These are phyloP conservation scores for Neofusicoccum parvum DNA, from an alignment of 2,329 filamentous ascomycete genomes.

Conservation along the genomic window DNA sequence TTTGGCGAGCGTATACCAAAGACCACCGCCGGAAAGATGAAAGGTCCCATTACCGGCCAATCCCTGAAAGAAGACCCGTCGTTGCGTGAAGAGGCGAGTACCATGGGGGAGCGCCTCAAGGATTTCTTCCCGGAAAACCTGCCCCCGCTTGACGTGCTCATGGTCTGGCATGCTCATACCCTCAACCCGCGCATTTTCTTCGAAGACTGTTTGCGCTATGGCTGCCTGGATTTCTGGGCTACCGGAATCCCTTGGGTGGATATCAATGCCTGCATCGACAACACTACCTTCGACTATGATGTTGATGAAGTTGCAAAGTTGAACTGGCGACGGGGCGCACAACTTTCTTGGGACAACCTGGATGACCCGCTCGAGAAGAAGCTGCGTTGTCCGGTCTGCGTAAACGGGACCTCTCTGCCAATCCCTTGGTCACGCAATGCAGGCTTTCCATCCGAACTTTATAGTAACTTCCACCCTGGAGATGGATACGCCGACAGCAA, in stretches of 20 bases:
- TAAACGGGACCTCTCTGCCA: constrained; percentile 29
- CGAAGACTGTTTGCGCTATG: constrained; percentile 69
- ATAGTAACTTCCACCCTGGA: constrained; percentile 38
- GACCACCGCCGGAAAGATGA: not conserved
- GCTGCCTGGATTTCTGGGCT: constrained; percentile 60
- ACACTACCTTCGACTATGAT: constrained; percentile 59
- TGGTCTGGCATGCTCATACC: constrained; percentile 81
- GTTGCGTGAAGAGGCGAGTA: not conserved
- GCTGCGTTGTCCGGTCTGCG: constrained; percentile 61
- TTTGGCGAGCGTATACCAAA: constrained; percentile 45
- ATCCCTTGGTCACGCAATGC: constrained; percentile 55
- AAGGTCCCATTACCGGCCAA: not conserved
- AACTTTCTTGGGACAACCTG: constrained; percentile 61
- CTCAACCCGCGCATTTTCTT: constrained; percentile 75
- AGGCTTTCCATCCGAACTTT: not conserved
- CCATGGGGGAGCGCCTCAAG: not conserved
- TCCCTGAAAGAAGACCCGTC: not conserved
- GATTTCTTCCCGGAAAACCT: constrained; percentile 1
- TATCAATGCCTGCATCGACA: constrained; percentile 61
- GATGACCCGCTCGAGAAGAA: constrained; percentile 53
- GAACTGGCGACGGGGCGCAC: constrained; percentile 53
- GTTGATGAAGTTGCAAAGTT: constrained; percentile 48
- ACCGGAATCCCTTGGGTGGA: constrained; percentile 67
- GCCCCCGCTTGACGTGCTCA: constrained; percentile 63
- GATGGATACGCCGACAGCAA: constrained; percentile 63